Conservation (phyloP, 179 eudicot genomes). For the Amaranthus tricolor region DNA sequence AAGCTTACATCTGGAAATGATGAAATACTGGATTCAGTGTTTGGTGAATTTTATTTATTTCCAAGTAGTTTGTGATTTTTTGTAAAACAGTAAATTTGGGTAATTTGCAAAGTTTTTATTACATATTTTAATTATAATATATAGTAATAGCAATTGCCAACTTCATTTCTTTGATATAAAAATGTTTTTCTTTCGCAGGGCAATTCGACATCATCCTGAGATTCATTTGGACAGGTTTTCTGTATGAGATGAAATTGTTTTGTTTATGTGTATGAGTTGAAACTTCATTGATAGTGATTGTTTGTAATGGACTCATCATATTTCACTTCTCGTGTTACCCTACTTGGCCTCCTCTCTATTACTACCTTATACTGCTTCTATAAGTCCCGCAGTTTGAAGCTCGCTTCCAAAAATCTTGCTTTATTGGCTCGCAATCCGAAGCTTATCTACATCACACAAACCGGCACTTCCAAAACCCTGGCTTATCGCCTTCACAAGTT, state of each 20-base stretch:
- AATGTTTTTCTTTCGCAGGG: background rate
- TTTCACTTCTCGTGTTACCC: slow-evolving; percentile 41
- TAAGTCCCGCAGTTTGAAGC: slow-evolving; percentile 65
- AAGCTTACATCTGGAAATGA: too few species aligned
- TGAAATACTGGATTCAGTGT: too few species aligned
- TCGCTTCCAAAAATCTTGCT: slow-evolving; percentile 20
- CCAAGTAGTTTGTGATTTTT: too few species aligned
- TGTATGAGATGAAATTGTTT: background rate
- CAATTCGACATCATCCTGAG: background rate
- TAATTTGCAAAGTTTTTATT: too few species aligned
- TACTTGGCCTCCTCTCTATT: slow-evolving; percentile 79
- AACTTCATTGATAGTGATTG: background rate
- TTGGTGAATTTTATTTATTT: too few species aligned
- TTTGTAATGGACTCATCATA: slow-evolving; percentile 13
- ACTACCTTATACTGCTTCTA: slow-evolving; percentile 74
- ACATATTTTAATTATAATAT: background rate
- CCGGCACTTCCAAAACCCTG: slow-evolving; percentile 78
- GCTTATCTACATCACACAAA: slow-evolving; percentile 63
- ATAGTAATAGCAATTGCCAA: background rate
- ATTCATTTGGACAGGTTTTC: slow-evolving; percentile 8
- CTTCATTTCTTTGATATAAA: background rate
- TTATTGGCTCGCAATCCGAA: slow-evolving; percentile 41
- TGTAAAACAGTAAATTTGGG: too few species aligned
- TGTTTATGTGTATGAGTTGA: slow-evolving; percentile 6
- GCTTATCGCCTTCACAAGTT: slow-evolving; percentile 62